Evolutionary conservation across 2,329 filamentous ascomycete species (phyloP), one percentile per base, ranked within the genome.

Genomic region (Penicillium sp.): DNA sequence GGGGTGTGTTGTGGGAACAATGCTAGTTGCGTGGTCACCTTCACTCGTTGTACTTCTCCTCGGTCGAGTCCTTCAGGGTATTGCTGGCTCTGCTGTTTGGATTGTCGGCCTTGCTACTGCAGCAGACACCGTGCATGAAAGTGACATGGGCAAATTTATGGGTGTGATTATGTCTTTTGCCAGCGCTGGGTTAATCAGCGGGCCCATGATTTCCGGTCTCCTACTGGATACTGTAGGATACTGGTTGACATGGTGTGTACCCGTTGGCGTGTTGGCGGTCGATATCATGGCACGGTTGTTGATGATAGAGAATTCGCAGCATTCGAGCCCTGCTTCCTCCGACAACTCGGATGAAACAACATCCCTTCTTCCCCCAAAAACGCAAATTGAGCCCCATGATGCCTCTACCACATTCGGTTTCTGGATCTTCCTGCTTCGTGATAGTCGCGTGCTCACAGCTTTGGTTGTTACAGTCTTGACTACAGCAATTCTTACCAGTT

Each of bases 41-140:
- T 56, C 53, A 6, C 7, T 65, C 5, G 8, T 12, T 43, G 16
- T 69, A 25, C 38, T 41, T 25, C 26, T 42, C 38, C 22, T 42
- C 14, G 40, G 40, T n/a, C 25, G 40, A 16, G 40, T 28, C 4
- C 40, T 42, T 11, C 40, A 28, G 46, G 61, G 52, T 0, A 41
- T 67, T n/a, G 61, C 55, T 5, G 60, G 60, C 5, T 58, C 56
- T 11, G 50, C 58, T 1, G 54, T 59, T 5, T 70, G 69, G 68
- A 65, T 68, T 33, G 53, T 70, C 14, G 62, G 66, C 8, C 41
- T 65, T 1, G 61, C 67, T 1, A 63, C 62, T 1, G 28, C 68
- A 0, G 38, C 57, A 5, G 66, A 66, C 8, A 59, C 38, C 4
- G 58, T 66, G 5, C 30, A 49, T 4, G 30, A 43, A 5, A 44